phyloP scores from a whole-genome alignment of 2,329 filamentous ascomycete genomes.

The Aspergillus spinulosporus region DNA sequence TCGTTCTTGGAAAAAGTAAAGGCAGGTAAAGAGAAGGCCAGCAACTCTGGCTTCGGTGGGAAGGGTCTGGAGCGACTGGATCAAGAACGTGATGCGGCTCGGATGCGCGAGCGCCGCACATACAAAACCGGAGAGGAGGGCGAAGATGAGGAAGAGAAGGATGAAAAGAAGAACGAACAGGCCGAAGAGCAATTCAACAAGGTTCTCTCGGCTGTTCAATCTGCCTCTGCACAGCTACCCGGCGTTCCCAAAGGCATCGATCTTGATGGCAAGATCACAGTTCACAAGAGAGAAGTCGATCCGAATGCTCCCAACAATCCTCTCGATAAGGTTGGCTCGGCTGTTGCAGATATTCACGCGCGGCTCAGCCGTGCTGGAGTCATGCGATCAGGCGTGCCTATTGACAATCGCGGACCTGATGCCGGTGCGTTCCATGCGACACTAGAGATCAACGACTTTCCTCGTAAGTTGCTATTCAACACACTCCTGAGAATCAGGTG shows the following conservation, averaged over 20 bases:
- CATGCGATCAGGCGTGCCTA: conserved; percentile 86
- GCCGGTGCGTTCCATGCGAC: conserved; percentile 96
- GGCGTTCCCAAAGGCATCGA: conserved; percentile 59
- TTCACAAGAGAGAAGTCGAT: conserved; percentile 67
- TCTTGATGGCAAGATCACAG: conserved; percentile 69
- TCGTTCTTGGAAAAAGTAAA: conserved; percentile 88
- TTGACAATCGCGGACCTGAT: conserved; percentile 98
- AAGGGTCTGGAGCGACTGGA: conserved; percentile 92
- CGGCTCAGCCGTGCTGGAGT: conserved; percentile 87
- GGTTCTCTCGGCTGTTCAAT: conserved; percentile 65
- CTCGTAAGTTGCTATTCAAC: conserved; percentile 54
- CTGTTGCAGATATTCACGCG: conserved; percentile 85
- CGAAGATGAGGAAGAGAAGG: conserved; percentile 68
- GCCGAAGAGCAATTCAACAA: conserved; percentile 56
- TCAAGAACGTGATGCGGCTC: conserved; percentile 83
- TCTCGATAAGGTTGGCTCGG: conserved; percentile 84
- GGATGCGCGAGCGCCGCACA: conserved; percentile 80
- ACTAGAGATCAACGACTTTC: conserved; percentile 98
- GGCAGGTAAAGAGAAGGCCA: conserved; percentile 82
- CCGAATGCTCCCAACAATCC: conserved; percentile 59
- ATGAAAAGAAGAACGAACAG: conserved; percentile 70
- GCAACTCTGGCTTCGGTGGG: conserved; percentile 83
- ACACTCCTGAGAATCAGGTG: conserved; percentile 7
- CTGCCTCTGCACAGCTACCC: conserved; percentile 55
- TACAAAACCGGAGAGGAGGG: conserved; percentile 88